phyloP scores from a whole-genome alignment of 208 protist species.

The Balamuthia mandrillaris region DNA sequence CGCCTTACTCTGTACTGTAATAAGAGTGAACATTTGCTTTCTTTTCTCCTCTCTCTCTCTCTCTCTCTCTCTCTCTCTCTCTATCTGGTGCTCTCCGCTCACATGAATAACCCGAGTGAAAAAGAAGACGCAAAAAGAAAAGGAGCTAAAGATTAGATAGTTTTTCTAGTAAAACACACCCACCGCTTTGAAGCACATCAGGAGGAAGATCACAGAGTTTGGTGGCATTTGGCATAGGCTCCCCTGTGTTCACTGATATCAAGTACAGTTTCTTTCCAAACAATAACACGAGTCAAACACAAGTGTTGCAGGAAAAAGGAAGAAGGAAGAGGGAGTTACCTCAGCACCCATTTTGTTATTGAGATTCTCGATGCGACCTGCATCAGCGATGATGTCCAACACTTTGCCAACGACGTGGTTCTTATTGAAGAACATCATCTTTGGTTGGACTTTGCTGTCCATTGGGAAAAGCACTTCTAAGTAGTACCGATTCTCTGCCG shows the following conservation, averaged over 20 bases:
- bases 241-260: conserved; percentile 28
- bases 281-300: neutral
- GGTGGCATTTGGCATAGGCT: neutral
- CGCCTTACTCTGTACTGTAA: too few relatives aligned
- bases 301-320: neutral
- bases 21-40: too few relatives aligned
- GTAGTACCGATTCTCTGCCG: conserved; percentile 20
- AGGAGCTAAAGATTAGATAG: too few relatives aligned
- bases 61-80: too few relatives aligned
- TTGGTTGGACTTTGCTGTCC: neutral
- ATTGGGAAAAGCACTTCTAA: conserved; percentile 17
- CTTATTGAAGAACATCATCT: conserved; percentile 39
- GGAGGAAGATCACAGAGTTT: neutral
- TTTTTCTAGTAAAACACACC: conserved; percentile 1
- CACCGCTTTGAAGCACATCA: neutral
- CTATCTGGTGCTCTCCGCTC: too few relatives aligned
- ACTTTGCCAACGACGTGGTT: conserved; percentile 4
- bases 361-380: conserved; percentile 22
- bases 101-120: too few relatives aligned
- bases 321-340: neutral
- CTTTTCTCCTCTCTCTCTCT: too few relatives aligned
- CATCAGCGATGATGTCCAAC: neutral
- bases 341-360: conserved; percentile 18
- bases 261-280: conserved; percentile 14
- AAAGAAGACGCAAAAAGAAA: too few relatives aligned